Evolutionary conservation across 345 rosid genomes (phyloP), one percentile per base, ranked within the genome.

Genomic region (Reutealis trisperma): DNA sequence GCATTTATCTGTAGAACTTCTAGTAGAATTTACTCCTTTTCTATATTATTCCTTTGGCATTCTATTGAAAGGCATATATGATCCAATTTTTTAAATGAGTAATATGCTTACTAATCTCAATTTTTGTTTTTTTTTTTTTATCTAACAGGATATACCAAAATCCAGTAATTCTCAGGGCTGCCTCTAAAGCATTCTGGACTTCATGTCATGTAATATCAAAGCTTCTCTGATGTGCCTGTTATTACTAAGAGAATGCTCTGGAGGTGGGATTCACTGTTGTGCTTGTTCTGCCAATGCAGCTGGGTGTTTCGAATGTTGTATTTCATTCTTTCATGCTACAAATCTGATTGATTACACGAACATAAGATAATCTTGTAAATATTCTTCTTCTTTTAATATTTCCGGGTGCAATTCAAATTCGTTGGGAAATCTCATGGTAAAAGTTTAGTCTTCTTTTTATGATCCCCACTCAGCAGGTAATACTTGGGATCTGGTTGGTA

Each of bases 101-200:
- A 19, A 42, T 16, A 18, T 24, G 13, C 25, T 60, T 30, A 27
- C 67, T 55, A 61, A 71, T 32, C 16, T 18, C 55, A 32, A 22
- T 63, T 47, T 16, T 47, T 13, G 21, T 68, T 74, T 44, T 44
- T 70, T 63, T 68, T 74, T 44, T 44, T 70, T 63, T 55, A 67
- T 19, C 24, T 7, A 15, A 75, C 90, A 96, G 99, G 87, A 85
- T 96, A 83, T 96, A 96, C 85, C 99, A 96, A 83, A 96, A 93
- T 80, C 99, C 99, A 8, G 55, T 91, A 54, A 79, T 93, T 72
- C 80, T 90, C n/a, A 84, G 87, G 73, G 94, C 81, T 44, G 98
- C 98, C 67, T 81, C 98, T 0, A 90, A 91, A 78, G 98, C 93
- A 58, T 90, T 96, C 84, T 93, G 97, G 96, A 87, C 94, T 57